phyloP scores from a whole-genome alignment of 2,329 filamentous ascomycete species.

The Beauveria rudraprayagi region DNA sequence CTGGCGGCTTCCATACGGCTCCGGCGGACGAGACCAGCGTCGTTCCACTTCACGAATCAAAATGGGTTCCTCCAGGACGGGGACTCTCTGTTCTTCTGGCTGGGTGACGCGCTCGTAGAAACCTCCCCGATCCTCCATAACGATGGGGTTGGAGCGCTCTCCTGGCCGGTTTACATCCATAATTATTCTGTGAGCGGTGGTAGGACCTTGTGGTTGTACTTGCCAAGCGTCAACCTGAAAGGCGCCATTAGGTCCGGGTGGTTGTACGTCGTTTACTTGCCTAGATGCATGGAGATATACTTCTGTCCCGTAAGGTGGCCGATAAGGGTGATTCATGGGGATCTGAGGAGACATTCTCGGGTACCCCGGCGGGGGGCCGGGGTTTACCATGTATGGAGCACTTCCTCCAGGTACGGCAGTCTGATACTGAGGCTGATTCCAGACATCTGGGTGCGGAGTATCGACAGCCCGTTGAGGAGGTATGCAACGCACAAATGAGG shows the following conservation, averaged over 20 bases:
- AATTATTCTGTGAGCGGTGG: conserved; percentile 21
- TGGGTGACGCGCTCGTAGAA: conserved; percentile 27
- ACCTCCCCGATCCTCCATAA: conserved; percentile 33
- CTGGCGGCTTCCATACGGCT: neutral
- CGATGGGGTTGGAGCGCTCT: conserved; percentile 24
- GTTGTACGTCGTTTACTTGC: conserved; percentile 4
- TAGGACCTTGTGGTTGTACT: conserved; percentile 13
- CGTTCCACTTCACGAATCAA: conserved; percentile 12
- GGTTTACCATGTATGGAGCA: neutral
- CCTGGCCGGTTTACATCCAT: conserved; percentile 24
- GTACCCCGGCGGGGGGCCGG: neutral
- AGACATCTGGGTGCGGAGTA: conserved; percentile 11
- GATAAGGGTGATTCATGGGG: neutral
- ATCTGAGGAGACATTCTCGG: neutral
- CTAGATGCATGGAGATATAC: neutral
- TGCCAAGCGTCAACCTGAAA: conserved; percentile 2
- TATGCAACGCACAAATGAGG: conserved; percentile 27
- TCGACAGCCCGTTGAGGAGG: conserved; percentile 21
- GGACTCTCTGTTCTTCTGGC: conserved; percentile 11
- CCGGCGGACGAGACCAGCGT: conserved; percentile 3
- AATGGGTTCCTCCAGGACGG: conserved; percentile 13
- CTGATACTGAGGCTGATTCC: neutral
- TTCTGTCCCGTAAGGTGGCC: neutral
- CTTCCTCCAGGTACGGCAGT: neutral
- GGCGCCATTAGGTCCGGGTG: neutral